Base-by-base conservation (phyloP, 257 asterid species). In the Catharanthus roseus region DNA sequence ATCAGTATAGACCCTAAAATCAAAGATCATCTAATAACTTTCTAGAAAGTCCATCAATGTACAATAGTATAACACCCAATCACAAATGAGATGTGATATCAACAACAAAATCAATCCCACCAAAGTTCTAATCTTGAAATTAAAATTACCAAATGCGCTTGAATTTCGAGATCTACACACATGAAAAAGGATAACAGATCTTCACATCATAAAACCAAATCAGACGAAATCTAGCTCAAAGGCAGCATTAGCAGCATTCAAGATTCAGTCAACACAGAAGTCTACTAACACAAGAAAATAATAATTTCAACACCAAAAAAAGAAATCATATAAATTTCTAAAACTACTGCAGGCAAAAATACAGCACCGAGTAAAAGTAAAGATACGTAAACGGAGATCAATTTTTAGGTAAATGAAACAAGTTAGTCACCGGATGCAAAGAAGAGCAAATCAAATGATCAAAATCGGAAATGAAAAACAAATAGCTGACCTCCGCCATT, bases 401-500 rank as follows among this genome's bases (percentile, higher is more conserved):
- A 13, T 49, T 2, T n/a, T 23, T 24, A 6, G 29, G 29, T 5
- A 53, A 53, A n/a, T n/a, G n/a, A n/a, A n/a, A n/a, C n/a, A n/a
- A n/a, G n/a, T n/a, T 21, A 23, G 33, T 8, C n/a, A 23, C 8
- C 4, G 4, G 9, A 51, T 1, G 4, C 18, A 24, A 8, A 38
- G 56, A 26, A 26, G 19, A 36, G 5, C 36, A 33, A 34, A 15
- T 41, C 11, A 67, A 66, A 41, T 4, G 16, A 23, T 38, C 41
- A 38, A 58, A 61, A 19, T 11, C 4, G 5, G 33, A 21, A n/a
- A 26, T 6, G 36, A 29, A 55, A 10, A 19, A 38, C 2, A 51
- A 68, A 50, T 73, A 83, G 18, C 90, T 77, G 38, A 89, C 96
- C 96, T 85, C 70, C 96, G 87, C 98, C 98, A 92, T 77, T 92